Evolutionary conservation across 2,329 filamentous ascomycete genomes (phyloP).

Genomic region (Trichoderma atroviride): DNA sequence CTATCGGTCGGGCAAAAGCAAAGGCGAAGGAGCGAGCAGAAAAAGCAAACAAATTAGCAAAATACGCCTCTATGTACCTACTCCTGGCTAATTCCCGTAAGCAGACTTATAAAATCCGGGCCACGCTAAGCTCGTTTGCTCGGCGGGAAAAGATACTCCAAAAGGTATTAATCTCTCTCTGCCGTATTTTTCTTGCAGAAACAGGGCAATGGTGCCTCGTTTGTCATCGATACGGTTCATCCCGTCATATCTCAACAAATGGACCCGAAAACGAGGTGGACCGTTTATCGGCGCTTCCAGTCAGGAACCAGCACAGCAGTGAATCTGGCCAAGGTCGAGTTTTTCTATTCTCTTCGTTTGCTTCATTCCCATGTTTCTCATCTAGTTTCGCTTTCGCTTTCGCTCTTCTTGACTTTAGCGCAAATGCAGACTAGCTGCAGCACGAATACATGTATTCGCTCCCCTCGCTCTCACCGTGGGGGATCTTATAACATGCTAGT

Average conservation of each 20-base stretch:
- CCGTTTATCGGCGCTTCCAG: not conserved
- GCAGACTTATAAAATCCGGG: not conserved
- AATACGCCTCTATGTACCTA: not conserved
- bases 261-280: not conserved
- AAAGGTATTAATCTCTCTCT: not conserved
- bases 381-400: not conserved
- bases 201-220: not conserved
- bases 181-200: not conserved
- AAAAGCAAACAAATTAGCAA: too few relatives aligned
- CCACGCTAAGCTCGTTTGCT: not conserved
- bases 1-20: not conserved
- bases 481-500: not conserved
- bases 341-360: not conserved
- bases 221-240: not conserved
- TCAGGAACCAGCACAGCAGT: too few relatives aligned
- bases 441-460: not conserved
- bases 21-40: slow-evolving; percentile 20
- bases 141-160: slow-evolving; percentile 6
- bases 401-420: not conserved
- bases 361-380: not conserved
- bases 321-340: not conserved
- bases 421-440: not conserved
- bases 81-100: not conserved
- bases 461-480: not conserved
- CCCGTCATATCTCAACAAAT: not conserved